A percentile compares a stretch with the other conserved stretches of the same genome.
Evolutionary conservation across 2,329 filamentous ascomycete species (phyloP).

Genomic region (Leptographium radiaticola): DNA sequence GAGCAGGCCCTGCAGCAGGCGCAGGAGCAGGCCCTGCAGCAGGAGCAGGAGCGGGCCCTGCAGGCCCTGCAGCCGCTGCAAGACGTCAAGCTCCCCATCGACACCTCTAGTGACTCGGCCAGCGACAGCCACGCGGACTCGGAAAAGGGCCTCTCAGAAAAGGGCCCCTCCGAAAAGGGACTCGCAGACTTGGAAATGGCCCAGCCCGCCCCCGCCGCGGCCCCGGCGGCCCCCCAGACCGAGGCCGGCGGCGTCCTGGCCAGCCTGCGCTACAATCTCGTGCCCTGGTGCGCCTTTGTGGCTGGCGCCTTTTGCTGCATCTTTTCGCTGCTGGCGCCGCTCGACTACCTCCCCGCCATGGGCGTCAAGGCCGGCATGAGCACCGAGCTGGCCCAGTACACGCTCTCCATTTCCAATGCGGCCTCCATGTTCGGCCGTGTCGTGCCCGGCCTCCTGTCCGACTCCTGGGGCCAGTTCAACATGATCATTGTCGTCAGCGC

Average conservation of each 20-base stretch:
- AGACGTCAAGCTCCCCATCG: no score
- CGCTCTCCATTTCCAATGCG: conserved; percentile 44
- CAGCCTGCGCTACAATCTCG: conserved; percentile 31
- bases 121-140: no score
- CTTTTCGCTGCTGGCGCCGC: conserved; percentile 18
- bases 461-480: conserved; percentile 26
- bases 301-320: conserved; percentile 36
- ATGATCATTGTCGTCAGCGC: conserved; percentile 31
- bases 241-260: conserved; percentile 29
- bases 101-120: no score
- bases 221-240: conserved; percentile 24
- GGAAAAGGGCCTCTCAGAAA: no score
- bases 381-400: conserved; percentile 27
- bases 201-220: conserved; percentile 11
- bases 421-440: conserved; percentile 38
- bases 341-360: conserved; percentile 38
- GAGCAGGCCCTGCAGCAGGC: no score
- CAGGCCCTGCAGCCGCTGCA: no score
- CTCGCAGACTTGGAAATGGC: no score
- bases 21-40: no score
- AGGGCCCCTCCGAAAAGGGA: no score
- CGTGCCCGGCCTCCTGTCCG: conserved; percentile 33
- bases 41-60: no score
- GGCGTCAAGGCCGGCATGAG: conserved; percentile 30
- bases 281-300: conserved; percentile 37